phyloP scores from a whole-genome alignment of 805 yeast species.

The Sugiyamaella floridensis region DNA sequence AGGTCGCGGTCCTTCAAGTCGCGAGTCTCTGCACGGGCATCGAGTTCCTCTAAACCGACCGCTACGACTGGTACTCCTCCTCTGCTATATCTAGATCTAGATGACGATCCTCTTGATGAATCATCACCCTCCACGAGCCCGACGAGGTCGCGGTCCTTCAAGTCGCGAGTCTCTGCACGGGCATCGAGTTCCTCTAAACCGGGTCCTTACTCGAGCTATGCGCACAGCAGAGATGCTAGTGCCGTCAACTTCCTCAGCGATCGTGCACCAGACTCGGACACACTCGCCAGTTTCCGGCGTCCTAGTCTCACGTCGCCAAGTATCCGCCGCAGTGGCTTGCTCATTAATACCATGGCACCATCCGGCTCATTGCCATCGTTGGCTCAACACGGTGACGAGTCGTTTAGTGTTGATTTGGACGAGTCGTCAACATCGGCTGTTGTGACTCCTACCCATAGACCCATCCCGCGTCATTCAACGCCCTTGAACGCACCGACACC shows the following conservation, averaged over 20 bases:
- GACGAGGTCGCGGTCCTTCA: background rate
- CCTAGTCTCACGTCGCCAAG: background rate
- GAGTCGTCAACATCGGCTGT: background rate
- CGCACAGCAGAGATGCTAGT: background rate
- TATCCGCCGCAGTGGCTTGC: background rate
- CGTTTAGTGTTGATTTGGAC: background rate
- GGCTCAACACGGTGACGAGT: background rate
- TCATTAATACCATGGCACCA: background rate
- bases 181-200: background rate
- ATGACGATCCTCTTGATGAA: background rate
- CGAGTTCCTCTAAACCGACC: background rate
- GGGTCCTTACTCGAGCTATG: background rate
- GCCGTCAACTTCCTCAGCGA: background rate
- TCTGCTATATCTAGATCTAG: too few relatives aligned
- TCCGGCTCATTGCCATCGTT: background rate
- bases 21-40: background rate
- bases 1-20: background rate
- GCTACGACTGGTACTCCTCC: too few relatives aligned
- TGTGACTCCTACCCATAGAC: background rate
- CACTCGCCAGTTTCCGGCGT: background rate
- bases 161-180: background rate
- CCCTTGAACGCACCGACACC: background rate
- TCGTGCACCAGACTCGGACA: background rate
- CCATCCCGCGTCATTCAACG: background rate
- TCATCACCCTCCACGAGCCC: background rate